Conservation (phyloP, 805 yeast species). For the Candida nanaspora region DNA sequence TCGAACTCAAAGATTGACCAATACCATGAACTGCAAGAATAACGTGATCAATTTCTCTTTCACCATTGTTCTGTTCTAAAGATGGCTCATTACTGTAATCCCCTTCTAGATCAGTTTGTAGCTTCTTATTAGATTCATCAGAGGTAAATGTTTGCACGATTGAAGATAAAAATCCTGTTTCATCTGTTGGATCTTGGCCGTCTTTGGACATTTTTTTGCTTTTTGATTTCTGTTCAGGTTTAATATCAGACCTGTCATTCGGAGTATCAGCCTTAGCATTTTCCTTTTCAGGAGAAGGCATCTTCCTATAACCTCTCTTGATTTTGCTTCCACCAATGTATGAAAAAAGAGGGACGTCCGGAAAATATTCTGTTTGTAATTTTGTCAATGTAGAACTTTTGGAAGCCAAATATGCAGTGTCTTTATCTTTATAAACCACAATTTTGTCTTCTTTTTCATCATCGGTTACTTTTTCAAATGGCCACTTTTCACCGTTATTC, state of each 20-base stretch:
- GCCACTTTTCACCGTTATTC: slow-evolving; percentile 22
- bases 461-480: slow-evolving; percentile 16
- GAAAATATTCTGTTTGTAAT: slow-evolving; percentile 19
- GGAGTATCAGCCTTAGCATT: slow-evolving; percentile 1
- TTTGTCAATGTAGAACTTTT: slow-evolving; percentile 20
- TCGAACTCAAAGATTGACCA: slow-evolving; percentile 79
- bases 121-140: slow-evolving; percentile 22
- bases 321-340: slow-evolving; percentile 41
- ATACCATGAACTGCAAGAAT: slow-evolving; percentile 92
- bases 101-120: slow-evolving; percentile 41
- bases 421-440: slow-evolving; percentile 18
- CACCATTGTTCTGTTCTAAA: slow-evolving; percentile 28
- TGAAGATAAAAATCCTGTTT: slow-evolving; percentile 1
- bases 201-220: slow-evolving; percentile 1
- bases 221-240: slow-evolving; percentile 3
- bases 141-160: slow-evolving; percentile 7
- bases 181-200: not conserved
- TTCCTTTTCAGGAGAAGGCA: not conserved
- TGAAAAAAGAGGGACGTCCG: slow-evolving; percentile 18
- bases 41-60: slow-evolving; percentile 44
- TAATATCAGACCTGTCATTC: not conserved
- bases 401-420: slow-evolving; percentile 18
- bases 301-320: slow-evolving; percentile 39
- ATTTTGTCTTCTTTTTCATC: slow-evolving; percentile 19
- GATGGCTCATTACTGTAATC: slow-evolving; percentile 42